Base-by-base conservation (phyloP, 1,284 basidiomycete species). In the Ceratobasidium sp. region DNA sequence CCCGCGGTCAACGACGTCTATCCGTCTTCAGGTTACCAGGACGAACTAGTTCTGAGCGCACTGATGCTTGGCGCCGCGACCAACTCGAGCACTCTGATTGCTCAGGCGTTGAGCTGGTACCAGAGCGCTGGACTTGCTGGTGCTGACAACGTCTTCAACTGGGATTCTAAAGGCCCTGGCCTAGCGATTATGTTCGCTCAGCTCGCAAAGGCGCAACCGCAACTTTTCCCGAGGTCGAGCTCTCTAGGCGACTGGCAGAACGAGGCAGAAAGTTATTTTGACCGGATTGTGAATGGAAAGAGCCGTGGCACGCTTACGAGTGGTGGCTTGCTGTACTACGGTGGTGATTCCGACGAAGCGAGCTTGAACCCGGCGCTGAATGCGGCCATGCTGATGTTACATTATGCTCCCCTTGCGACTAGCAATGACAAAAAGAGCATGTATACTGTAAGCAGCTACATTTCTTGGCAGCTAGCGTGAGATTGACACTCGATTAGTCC, bases 291-390 rank as follows among this genome's bases (percentile, higher is more conserved):
- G 5, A 87, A 89, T 77, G 87, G 88, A 23, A 84, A 88, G 55
- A 87, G 90, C n/a, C 82, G 86, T 48, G 90, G 88, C 16, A 87
- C 85, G 78, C 80, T 88, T 50, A 93, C 92, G 0, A 81, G 83
- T 16, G 91, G 92, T 59, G 94, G 96, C 1, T 86, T 97, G 62
- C 84, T 96, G 8, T 96, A 88, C 82, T 97, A 93, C 81, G 84
- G 89, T 12, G 94, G 93, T 8, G 94, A 95, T 83, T 96, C 94
- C 1, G 90, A 95, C 81, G 85, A 87, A 7, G 92, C 91, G 3
- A 93, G 92, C 77, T 87, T 97, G 54, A 97, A 97, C 82, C 95
- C 96, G 20, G 92, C 95, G 0, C 86, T 96, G 80, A 96, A 96
- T 79, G 89, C 91, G 1, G 94, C 96, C 0, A 94, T 95, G 91